These are phyloP conservation scores for Leishmania aethiopica DNA, from an alignment of 208 protist genomes.

Conservation along the genomic window DNA sequence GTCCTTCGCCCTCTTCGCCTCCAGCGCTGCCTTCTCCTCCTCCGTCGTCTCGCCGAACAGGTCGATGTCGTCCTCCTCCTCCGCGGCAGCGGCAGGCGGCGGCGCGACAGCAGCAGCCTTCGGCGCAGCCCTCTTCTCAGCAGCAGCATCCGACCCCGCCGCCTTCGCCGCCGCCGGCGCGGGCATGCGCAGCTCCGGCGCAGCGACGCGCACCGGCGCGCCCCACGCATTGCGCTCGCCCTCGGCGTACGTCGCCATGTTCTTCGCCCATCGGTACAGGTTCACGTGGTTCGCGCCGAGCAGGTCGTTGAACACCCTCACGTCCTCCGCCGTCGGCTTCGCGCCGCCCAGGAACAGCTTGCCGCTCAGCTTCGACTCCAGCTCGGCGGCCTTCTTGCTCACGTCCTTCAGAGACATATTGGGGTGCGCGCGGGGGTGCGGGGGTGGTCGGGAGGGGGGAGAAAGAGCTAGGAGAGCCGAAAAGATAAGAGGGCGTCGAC, in stretches of 20 bases:
- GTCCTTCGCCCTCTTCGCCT: constrained; percentile 87
- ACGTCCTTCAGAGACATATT: constrained; percentile 70
- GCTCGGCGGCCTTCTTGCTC: constrained; percentile 49
- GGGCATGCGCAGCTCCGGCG: constrained; percentile 32
- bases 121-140: constrained; percentile 29
- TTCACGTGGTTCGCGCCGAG: constrained; percentile 51
- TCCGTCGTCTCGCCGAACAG: constrained; percentile 90
- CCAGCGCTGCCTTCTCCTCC: constrained; percentile 83
- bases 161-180: constrained; percentile 14
- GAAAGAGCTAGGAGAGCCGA: constrained; percentile 8
- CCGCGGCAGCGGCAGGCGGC: constrained; percentile 33
- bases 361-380: constrained; percentile 57
- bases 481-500: neutral
- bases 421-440: neutral
- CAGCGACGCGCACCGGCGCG: constrained; percentile 56
- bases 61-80: constrained; percentile 87
- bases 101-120: constrained; percentile 32
- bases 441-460: constrained; percentile 9
- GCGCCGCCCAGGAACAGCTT: constrained; percentile 73
- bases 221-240: constrained; percentile 57
- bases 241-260: constrained; percentile 71
- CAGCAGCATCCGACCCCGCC: constrained; percentile 28
- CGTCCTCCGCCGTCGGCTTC: constrained; percentile 70
- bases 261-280: constrained; percentile 76
- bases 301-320: constrained; percentile 75